Evolutionary conservation across 2,329 filamentous ascomycete genomes (phyloP), one percentile per base, ranked within the genome.

Genomic region (Clonostachys sp.): DNA sequence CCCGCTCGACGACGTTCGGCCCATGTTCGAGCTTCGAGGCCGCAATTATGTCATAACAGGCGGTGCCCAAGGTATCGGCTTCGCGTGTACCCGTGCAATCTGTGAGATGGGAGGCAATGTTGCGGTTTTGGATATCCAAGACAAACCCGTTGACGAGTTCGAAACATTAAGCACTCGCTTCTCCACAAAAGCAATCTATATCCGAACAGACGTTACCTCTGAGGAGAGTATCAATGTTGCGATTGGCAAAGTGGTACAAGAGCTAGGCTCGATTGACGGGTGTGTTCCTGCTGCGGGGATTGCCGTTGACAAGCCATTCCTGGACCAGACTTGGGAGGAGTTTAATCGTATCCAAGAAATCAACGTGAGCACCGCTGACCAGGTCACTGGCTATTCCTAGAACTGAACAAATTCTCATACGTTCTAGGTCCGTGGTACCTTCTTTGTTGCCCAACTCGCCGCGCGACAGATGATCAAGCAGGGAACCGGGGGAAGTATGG

Each of bases 251-350:
- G 48, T 55, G 1, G 10, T 65, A 4, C 41, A 51, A 12, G 53
- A 51, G n/a, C 53, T 66, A 18, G 54, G 51, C 1, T 49, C 58
- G 1, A 55, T 66, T 5, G 57, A 65, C 34, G 63, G 63, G 1
- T 52, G 55, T 33, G 62, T 66, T 1, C 62, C 63, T 6, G 59
- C 62, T 9, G 66, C 66, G 2, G 70, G 68, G 3, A 65, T 72
- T 40, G 67, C 64, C 7, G 62, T 71, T 30, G 69, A 72, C 48
- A 72, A 71, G 53, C 69, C 70, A 0, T 73, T 73, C 46, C 44
- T 71, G 2, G 67, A 72, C 1, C 68, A 72, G 44, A 69, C 66
- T 0, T 71, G 67, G 66, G 65, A 67, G 3, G 69, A 73, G 43
- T 66, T 65, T 12, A 63, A 57, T 10, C 57, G 60, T 5, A 65